Base-by-base conservation (phyloP, 2,329 filamentous ascomycete species). In the Penicillium sumatraense region DNA sequence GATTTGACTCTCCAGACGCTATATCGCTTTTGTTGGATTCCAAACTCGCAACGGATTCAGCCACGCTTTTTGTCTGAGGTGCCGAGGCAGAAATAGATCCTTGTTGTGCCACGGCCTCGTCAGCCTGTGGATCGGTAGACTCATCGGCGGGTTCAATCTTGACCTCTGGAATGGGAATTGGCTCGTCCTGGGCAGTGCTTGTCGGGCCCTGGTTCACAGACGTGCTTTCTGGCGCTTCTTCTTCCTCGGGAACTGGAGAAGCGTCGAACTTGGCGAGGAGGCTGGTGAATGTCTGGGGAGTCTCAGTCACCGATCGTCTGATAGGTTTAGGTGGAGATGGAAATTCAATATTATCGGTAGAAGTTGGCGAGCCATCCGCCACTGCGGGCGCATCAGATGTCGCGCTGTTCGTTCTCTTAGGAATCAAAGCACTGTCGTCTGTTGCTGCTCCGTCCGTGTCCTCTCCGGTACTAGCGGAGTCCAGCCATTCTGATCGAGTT, bases 221-320 rank as follows among this genome's bases (percentile, higher is more conserved):
- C 7, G 27, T 14, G 9, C 2, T 10, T 6, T 20, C 27, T 11
- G 16, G 10, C 14, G 10, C 7, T 16, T 46, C 42, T 13, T 16
- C 13, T 27, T 54, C 53, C 27, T 55, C 58, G 10, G 40, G 27
- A 8, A 51, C 49, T 5, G 68, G 42, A 5, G 63, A 62, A 31
- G 69, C 66, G 51, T 77, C 68, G 53, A 77, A 77, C 51, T 68
- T 75, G 51, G 68, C 72, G 51, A 74, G 68, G 49, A 76, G 64
- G 53, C 68, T 71, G 29, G 70, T 68, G 49, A 77, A 72, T 29
- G 67, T 71, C 26, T 66, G 68, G 11, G 67, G 63, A 13, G 63
- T 65, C 48, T 74, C 72, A 2, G 64, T 61, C 11, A 70, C 62
- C 2, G 64, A 68, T 40, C 66, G 64, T 35, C 56, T 62, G 3